phyloP scores from a whole-genome alignment of 306 rosid genomes.

The Lablab purpureus region DNA sequence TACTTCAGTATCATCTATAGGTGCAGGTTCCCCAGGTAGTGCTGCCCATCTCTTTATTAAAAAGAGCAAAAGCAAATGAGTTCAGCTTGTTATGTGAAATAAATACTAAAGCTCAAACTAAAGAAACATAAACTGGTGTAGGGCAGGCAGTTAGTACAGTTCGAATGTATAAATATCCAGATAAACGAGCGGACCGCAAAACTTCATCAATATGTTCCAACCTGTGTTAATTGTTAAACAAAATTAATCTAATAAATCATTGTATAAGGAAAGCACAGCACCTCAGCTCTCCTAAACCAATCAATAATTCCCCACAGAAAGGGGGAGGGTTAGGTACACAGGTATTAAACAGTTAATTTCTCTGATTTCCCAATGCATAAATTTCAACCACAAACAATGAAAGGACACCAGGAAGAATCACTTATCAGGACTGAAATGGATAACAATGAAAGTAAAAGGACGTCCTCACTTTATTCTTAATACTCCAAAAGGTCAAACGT shows the following conservation, averaged over 20 bases:
- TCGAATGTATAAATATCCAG: slow-evolving; percentile 91
- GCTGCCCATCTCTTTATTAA: slow-evolving; percentile 81
- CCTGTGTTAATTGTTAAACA: slow-evolving; percentile 58
- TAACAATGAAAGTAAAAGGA: slow-evolving; percentile 33
- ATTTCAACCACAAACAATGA: slow-evolving; percentile 47
- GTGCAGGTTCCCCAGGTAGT: slow-evolving; percentile 96
- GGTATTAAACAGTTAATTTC: slow-evolving; percentile 29
- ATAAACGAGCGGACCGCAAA: slow-evolving; percentile 90
- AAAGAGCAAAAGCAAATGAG: slow-evolving; percentile 34
- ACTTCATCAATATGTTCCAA: slow-evolving; percentile 90
- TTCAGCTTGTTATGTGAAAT: slow-evolving; percentile 24
- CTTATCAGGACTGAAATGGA: slow-evolving; percentile 12
- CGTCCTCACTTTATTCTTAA: slow-evolving; percentile 20
- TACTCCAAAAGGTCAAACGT: not conserved
- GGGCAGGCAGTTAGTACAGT: slow-evolving; percentile 62
- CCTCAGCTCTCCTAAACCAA: not conserved
- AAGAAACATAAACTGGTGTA: slow-evolving; percentile 19
- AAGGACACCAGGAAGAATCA: slow-evolving; percentile 37
- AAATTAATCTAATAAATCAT: slow-evolving; percentile 12
- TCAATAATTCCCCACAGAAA: slow-evolving; percentile 19
- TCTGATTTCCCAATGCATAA: slow-evolving; percentile 23
- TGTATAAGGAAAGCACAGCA: slow-evolving; percentile 1
- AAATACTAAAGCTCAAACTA: slow-evolving; percentile 15
- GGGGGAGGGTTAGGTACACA: not conserved
- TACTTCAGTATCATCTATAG: slow-evolving; percentile 82